These are phyloP conservation scores for Spirogloea muscicola DNA, from an alignment of 139 green algal species.

Conservation along the genomic window DNA sequence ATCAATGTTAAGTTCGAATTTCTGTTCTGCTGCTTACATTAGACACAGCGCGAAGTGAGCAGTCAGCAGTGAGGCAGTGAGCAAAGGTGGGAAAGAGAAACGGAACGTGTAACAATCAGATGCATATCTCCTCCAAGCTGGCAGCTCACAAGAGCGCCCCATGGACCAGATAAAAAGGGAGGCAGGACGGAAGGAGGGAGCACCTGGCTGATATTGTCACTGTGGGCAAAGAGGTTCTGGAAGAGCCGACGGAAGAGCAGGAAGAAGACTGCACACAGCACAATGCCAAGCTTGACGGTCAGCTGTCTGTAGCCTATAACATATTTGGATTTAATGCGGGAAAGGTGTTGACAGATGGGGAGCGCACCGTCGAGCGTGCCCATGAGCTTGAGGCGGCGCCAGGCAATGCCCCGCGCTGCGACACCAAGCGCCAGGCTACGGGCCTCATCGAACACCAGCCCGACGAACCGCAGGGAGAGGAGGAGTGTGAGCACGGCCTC, in stretches of 20 bases:
- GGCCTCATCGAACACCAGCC: slow-evolving; percentile 77
- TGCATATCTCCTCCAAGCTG: no score
- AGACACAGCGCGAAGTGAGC: no score
- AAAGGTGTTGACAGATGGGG: background rate
- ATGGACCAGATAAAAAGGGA: slow-evolving; percentile 1
- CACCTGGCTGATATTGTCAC: slow-evolving; percentile 38
- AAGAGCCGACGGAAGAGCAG: slow-evolving; percentile 22
- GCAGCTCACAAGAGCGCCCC: no score
- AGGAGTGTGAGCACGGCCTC: slow-evolving; percentile 73
- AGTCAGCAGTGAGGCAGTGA: background rate
- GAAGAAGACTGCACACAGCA: slow-evolving; percentile 14
- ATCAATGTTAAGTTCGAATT: no score
- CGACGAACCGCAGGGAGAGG: slow-evolving; percentile 80
- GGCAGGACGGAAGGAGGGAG: background rate
- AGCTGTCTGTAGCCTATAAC: background rate
- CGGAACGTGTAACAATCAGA: background rate
- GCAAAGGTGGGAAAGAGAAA: background rate
- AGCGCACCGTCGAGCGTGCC: slow-evolving; percentile 28
- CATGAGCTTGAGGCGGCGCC: background rate
- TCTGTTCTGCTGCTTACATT: no score
- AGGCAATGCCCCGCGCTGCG: slow-evolving; percentile 67
- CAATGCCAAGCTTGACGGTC: background rate
- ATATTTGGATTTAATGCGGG: background rate
- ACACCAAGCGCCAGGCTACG: slow-evolving; percentile 74
- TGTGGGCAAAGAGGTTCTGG: slow-evolving; percentile 35